Percentiles rank a stretch among this genome's conserved stretches.
Evolutionary conservation across 1,284 basidiomycete species (phyloP).

Genomic region (Cryptococcus sp.): DNA sequence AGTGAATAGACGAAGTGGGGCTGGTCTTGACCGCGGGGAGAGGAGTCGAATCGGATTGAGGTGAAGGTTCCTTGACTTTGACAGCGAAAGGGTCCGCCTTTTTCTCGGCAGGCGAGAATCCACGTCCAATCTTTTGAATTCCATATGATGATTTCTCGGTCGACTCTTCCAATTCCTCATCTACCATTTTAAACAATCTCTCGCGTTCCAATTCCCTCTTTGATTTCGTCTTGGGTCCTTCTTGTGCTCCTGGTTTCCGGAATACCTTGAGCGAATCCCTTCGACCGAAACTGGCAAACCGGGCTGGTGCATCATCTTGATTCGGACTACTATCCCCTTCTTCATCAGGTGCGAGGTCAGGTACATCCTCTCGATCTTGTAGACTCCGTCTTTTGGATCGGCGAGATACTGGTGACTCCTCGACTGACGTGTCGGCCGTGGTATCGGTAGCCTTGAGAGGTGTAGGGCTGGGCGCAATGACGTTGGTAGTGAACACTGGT

Average conservation of each 20-base stretch:
- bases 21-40: background rate
- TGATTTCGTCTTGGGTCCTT: conserved; percentile 26
- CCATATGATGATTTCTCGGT: conserved; percentile 22
- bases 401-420: background rate
- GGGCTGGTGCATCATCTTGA: conserved; percentile 13
- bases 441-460: background rate
- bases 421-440: background rate
- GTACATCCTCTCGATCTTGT: background rate
- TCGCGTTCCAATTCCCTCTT: conserved; percentile 46
- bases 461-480: conserved; percentile 32
- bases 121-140: conserved; percentile 23
- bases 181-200: conserved; percentile 40
- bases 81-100: conserved; percentile 8
- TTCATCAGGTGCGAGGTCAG: conserved; percentile 1
- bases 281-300: conserved; percentile 40
- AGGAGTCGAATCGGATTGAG: conserved; percentile 9
- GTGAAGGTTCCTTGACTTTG: background rate
- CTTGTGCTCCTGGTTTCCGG: conserved; percentile 10
- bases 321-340: conserved; percentile 11
- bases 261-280: conserved; percentile 28
- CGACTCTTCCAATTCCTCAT: conserved; percentile 34
- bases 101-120: background rate
- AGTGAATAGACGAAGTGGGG: background rate
- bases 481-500: conserved; percentile 23
- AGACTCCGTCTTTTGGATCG: background rate